Percentiles rank a stretch among this genome's conserved stretches.
Conservation (phyloP, 2,329 filamentous ascomycete species). For the Nemania sp. region DNA sequence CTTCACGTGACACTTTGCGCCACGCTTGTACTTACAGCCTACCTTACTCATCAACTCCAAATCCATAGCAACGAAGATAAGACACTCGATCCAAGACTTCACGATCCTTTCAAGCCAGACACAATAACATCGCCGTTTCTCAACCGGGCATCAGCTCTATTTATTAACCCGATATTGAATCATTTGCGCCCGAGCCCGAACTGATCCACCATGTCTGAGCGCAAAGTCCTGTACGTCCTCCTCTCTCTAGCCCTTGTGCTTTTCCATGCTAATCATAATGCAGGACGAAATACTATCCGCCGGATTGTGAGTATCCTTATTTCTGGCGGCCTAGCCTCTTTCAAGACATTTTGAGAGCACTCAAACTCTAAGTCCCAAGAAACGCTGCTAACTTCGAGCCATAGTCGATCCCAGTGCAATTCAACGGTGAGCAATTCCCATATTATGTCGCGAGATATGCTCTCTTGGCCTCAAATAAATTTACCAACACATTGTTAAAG, state of each 20-base stretch:
- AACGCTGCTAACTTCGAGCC: constrained; percentile 5
- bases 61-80: background rate
- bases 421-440: constrained; percentile 48
- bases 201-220: constrained; percentile 46
- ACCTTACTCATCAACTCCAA: background rate
- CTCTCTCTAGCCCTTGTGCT: constrained; percentile 5
- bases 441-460: background rate
- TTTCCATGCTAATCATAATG: constrained; percentile 24
- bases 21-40: background rate
- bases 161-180: too few species aligned
- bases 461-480: too few species aligned
- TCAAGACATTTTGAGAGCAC: too few species aligned
- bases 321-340: too few species aligned
- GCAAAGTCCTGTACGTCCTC: constrained; percentile 44
- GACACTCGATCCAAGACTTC: background rate
- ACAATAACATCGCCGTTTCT: background rate
- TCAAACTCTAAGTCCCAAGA: too few species aligned
- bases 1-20: background rate
- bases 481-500: constrained; percentile 11
- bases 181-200: background rate
- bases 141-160: background rate
- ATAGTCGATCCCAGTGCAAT: constrained; percentile 79
- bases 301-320: constrained; percentile 63
- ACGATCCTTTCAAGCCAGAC: background rate
- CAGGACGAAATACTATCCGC: constrained; percentile 61